These are phyloP conservation scores for Fusarium pseudocircinatum DNA, from an alignment of 2,329 filamentous ascomycete species.

Conservation along the genomic window DNA sequence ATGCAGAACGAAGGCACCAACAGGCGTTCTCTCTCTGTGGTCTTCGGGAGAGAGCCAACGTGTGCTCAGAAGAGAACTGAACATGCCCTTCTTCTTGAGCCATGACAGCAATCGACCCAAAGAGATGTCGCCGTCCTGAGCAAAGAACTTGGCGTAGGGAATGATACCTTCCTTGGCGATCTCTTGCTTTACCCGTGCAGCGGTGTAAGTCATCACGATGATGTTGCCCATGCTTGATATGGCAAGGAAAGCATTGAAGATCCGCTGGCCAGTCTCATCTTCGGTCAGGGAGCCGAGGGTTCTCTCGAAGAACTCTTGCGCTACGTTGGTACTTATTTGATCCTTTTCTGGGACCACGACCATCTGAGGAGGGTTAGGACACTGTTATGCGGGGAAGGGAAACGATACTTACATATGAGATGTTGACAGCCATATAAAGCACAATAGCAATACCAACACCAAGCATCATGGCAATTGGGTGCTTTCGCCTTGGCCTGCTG, in stretches of 20 bases:
- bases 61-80: conserved; percentile 40
- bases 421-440: conserved; percentile 51
- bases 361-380: conserved; percentile 46
- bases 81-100: conserved; percentile 46
- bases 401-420: conserved; percentile 46
- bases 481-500: conserved; percentile 45
- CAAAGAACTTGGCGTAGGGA: conserved; percentile 61
- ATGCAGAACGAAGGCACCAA: conserved; percentile 49
- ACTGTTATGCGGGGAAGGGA: fast-evolving
- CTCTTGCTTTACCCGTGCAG: conserved; percentile 66
- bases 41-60: conserved; percentile 48
- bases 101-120: conserved; percentile 47
- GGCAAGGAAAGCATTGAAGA: conserved; percentile 61
- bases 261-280: conserved; percentile 43
- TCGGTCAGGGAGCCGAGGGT: conserved; percentile 45
- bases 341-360: conserved; percentile 39
- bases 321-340: conserved; percentile 35
- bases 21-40: conserved; percentile 49
- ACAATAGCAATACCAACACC: conserved; percentile 45
- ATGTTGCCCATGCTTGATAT: conserved; percentile 66
- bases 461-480: conserved; percentile 45
- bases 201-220: conserved; percentile 65
- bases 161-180: conserved; percentile 68
- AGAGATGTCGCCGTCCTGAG: conserved; percentile 49
- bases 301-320: conserved; percentile 48